phyloP scores from a whole-genome alignment of 805 yeast species.

The Pichia gijzeniarum region DNA sequence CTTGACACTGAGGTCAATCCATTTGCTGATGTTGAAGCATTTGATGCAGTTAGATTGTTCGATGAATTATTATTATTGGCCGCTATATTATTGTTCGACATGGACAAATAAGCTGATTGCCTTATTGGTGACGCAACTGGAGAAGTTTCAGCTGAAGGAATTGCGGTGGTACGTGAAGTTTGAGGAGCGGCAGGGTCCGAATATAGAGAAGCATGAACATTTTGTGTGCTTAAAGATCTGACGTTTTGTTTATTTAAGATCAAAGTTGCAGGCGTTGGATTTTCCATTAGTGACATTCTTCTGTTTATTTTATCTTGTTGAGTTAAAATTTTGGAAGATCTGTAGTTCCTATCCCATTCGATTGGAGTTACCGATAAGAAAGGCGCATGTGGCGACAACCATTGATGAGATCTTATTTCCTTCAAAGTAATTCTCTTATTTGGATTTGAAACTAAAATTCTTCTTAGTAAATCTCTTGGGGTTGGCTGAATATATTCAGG shows the following conservation, averaged over 20 bases:
- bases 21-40: not conserved
- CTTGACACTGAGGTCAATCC: not conserved
- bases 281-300: slow-evolving; percentile 40
- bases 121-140: slow-evolving; percentile 24
- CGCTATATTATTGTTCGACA: not conserved
- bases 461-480: slow-evolving; percentile 84
- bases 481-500: slow-evolving; percentile 89
- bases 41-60: not conserved
- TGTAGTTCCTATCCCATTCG: slow-evolving; percentile 76
- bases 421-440: slow-evolving; percentile 60
- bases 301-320: slow-evolving; percentile 26
- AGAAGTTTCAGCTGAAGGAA: slow-evolving; percentile 25
- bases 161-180: slow-evolving; percentile 40
- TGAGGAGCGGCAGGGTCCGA: slow-evolving; percentile 61
- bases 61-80: not conserved
- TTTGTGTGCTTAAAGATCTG: slow-evolving; percentile 35
- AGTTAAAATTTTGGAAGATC: slow-evolving; percentile 30
- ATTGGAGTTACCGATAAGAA: slow-evolving; percentile 78
- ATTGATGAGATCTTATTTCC: slow-evolving; percentile 73
- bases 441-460: slow-evolving; percentile 82
- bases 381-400: slow-evolving; percentile 81
- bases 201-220: slow-evolving; percentile 33
- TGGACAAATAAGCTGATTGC: not conserved
- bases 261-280: slow-evolving; percentile 35
- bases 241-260: slow-evolving; percentile 30